A percentile compares a stretch with the other conserved stretches of the same genome.
Evolutionary conservation across 768 basidiomycete species (phyloP).

Genomic region (Myochromella boudieri): DNA sequence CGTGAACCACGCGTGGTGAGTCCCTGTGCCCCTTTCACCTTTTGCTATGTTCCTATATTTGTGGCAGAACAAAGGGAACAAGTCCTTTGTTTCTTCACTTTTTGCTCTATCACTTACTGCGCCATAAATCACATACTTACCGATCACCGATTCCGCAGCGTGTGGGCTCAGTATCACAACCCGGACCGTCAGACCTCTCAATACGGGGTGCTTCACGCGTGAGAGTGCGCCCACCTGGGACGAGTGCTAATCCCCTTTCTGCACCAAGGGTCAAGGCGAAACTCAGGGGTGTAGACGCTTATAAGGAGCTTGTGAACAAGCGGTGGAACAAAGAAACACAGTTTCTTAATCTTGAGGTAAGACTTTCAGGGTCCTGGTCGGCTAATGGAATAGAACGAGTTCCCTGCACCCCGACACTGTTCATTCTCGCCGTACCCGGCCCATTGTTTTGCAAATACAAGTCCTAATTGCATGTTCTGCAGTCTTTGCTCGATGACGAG

Average conservation of each 20-base stretch:
- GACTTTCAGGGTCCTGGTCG: slow-evolving; percentile 26
- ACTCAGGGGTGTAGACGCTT: slow-evolving; percentile 55
- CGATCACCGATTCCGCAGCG: not conserved
- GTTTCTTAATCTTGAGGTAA: slow-evolving; percentile 82
- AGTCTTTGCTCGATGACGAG: slow-evolving; percentile 82
- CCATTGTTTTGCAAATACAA: slow-evolving; percentile 17
- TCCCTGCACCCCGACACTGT: slow-evolving; percentile 12
- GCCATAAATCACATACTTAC: not conserved
- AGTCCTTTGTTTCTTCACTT: not conserved
- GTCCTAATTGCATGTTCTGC: slow-evolving; percentile 20
- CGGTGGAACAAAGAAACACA: slow-evolving; percentile 69
- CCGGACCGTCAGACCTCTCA: slow-evolving; percentile 53
- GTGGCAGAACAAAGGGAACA: not conserved
- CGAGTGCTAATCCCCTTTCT: not conserved
- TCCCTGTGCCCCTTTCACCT: slow-evolving; percentile 32
- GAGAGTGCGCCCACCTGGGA: not conserved
- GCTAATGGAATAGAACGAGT: slow-evolving; percentile 21
- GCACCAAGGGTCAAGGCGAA: slow-evolving; percentile 9
- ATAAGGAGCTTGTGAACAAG: slow-evolving; percentile 71
- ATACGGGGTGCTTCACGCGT: slow-evolving; percentile 62
- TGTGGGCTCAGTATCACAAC: slow-evolving; percentile 26
- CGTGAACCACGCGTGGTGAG: slow-evolving; percentile 66
- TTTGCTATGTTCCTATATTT: not conserved
- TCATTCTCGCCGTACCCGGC: slow-evolving; percentile 19
- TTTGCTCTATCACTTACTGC: not conserved